Evolutionary conservation across 306 rosid species (phyloP).

Genomic region (apple (Malus domestica)): ASM211411v1 NC_041796.1:11913501-11914000

Average conservation of each 20-base stretch:
- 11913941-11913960: constrained; percentile 60
- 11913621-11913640: neutral
- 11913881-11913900: constrained; percentile 56
- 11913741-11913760: constrained; percentile 39
- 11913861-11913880: constrained; percentile 42
- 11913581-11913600: neutral
- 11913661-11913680: constrained; percentile 58
- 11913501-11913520: neutral
- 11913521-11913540: neutral
- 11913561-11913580: neutral
- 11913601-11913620: neutral
- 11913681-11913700: constrained; percentile 38
- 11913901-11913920: constrained; percentile 67
- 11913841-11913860: constrained; percentile 62
- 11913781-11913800: constrained; percentile 51
- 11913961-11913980: constrained; percentile 45
- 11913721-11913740: constrained; percentile 31
- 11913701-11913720: constrained; percentile 37
- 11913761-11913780: constrained; percentile 49
- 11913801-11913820: constrained; percentile 52
- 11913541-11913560: neutral
- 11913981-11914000: constrained; percentile 51
- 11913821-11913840: constrained; percentile 56
- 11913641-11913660: constrained; percentile 42
- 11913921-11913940: constrained; percentile 62